Conservation (phyloP, 768 basidiomycete genomes). For the Boletus pseudo-olivaceus region DNA sequence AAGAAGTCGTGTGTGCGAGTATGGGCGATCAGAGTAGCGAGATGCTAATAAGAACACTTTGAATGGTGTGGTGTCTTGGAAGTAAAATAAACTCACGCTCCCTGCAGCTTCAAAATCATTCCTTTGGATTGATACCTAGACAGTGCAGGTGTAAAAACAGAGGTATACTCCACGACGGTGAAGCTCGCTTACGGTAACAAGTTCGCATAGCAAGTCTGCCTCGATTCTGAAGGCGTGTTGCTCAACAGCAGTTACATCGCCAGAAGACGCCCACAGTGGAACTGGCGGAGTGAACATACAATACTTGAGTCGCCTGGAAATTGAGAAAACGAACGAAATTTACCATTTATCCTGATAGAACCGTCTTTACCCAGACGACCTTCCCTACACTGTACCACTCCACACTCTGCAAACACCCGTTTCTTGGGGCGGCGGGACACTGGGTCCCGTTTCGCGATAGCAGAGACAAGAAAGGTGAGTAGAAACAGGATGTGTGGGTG, state of each 20-base stretch:
- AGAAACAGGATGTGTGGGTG: constrained; percentile 65
- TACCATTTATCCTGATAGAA: constrained; percentile 15
- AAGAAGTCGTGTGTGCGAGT: constrained; percentile 59
- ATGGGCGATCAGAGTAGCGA: constrained; percentile 55
- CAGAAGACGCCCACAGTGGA: constrained; percentile 50
- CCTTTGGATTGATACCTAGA: constrained; percentile 61
- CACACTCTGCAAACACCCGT: constrained; percentile 65
- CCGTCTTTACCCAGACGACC: constrained; percentile 35
- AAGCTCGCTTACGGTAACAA: constrained; percentile 50
- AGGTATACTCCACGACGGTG: background rate
- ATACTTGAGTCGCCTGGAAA: background rate
- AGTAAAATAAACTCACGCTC: constrained; percentile 35
- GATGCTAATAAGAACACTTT: constrained; percentile 23
- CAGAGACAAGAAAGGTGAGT: constrained; percentile 65
- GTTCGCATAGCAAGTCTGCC: constrained; percentile 69
- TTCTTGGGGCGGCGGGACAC: constrained; percentile 73
- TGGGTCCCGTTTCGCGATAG: constrained; percentile 65
- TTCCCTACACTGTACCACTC: constrained; percentile 44
- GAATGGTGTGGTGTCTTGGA: background rate
- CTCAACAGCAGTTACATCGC: constrained; percentile 48
- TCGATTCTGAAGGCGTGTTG: constrained; percentile 55
- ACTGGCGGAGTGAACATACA: constrained; percentile 34
- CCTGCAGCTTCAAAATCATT: constrained; percentile 67
- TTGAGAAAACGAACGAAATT: background rate
- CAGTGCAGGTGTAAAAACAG: background rate